These are phyloP conservation scores for Dujonia santamariae DNA, from an alignment of 1,139 yeast genomes.

Conservation along the genomic window DNA sequence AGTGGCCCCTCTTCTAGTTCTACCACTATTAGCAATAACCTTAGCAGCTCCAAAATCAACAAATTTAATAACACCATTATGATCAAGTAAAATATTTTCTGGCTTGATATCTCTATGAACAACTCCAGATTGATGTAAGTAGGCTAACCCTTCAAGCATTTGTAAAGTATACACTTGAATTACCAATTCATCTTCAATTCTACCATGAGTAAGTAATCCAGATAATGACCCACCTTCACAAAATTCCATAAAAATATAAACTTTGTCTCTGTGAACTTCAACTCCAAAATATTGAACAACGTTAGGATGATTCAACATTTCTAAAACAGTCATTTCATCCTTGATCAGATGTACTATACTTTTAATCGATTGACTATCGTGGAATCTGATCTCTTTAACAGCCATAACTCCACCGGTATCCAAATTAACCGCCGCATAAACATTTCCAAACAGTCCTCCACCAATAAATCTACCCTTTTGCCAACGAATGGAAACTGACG, in stretches of 20 bases:
- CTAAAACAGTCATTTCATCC: slow-evolving; percentile 95
- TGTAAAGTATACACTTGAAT: slow-evolving; percentile 88
- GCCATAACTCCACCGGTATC: slow-evolving; percentile 98
- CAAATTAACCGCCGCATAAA: slow-evolving; percentile 85
- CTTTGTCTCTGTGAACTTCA: slow-evolving; percentile 94
- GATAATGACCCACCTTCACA: slow-evolving; percentile 97
- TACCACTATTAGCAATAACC: slow-evolving; percentile 74
- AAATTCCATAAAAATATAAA: slow-evolving; percentile 94
- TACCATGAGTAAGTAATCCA: slow-evolving; percentile 73
- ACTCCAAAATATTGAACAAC: slow-evolving; percentile 96
- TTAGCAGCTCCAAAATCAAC: slow-evolving; percentile 98
- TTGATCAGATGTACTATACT: slow-evolving; percentile 85
- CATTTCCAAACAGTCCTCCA: slow-evolving; percentile 95
- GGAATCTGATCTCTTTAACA: slow-evolving; percentile 90
- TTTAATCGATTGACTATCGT: slow-evolving; percentile 82
- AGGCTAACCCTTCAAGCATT: slow-evolving; percentile 93
- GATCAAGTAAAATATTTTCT: slow-evolving; percentile 86
- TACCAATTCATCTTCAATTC: slow-evolving; percentile 93
- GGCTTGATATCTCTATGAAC: slow-evolving; percentile 97
- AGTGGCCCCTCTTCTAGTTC: slow-evolving; percentile 30
- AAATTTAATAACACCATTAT: slow-evolving; percentile 88
- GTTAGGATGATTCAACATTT: slow-evolving; percentile 92
- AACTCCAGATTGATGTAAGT: slow-evolving; percentile 92
- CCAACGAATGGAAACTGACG: slow-evolving; percentile 93
- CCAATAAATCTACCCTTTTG: slow-evolving; percentile 94